Evolutionary conservation across 441 rosid genomes (phyloP), one percentile per base, ranked within the genome.

Genomic region (Pelargonium australe): DNA sequence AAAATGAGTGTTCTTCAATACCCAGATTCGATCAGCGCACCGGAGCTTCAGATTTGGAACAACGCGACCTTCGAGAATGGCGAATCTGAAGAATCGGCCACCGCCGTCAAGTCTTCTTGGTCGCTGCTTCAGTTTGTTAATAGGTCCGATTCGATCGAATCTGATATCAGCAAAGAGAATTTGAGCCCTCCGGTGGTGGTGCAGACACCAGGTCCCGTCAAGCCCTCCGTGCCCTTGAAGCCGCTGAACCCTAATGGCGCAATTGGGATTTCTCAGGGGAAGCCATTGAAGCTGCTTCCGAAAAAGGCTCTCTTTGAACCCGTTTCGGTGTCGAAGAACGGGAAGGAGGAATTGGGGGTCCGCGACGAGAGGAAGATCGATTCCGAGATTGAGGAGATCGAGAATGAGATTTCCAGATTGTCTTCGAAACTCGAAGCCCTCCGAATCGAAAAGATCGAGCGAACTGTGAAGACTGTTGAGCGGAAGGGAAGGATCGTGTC

Each of bases 11-110:
- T 82, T 20, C 66, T 65, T 8, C 86, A 83, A 41, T 73, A 74
- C 80, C 82, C 83, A 51, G 88, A 85, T 72, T 77, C 75, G 60
- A 57, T 80, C 3, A 64, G 72, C 47, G 79, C 80, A 31, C 77
- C 83, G 5, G 85, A 86, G 72, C 85, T 91, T 57, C 97, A 91
- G 81, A 73, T 93, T 41, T 93, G 98, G 98, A 80, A 85, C 84
- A 93, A 91, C 75, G 98, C 89, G 4, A 88, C 96, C n/a, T 91
- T 93, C 70, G 97, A 93, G 80, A 84, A 83, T 31, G 88, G 86
- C 7, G 89, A 81, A 43, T 81, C 87, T 10, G 85, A 83, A 63
- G 81, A 76, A 28, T 70, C 85, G 11, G 57, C 17, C 6, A 20
- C 68, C 28, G 78, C 72, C 63, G 13, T 82, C 1, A 85, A 79